Base-by-base conservation (phyloP, 805 yeast species). In the Teunomyces barrocoloradensis region DNA sequence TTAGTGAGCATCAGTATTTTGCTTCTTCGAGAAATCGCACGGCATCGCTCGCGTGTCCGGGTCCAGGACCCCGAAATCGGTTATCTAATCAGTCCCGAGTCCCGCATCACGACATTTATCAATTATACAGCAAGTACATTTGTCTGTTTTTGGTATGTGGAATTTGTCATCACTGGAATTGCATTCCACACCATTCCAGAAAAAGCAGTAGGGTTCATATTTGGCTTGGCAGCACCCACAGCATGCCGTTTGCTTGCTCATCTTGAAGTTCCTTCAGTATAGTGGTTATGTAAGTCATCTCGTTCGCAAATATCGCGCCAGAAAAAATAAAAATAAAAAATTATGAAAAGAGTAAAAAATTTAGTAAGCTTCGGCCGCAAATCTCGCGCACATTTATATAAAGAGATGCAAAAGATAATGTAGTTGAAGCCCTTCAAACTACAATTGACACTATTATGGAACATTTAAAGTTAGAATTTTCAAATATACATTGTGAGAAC, bases 401-500 rank as follows among this genome's bases (percentile, higher is more conserved):
- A 23, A 23, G 20, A 10, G 18, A 33, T 34, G 27, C n/a, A 43
- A 18, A 25, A 34, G 44, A 20, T 39, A 39, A 27, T 15, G n/a
- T 11, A 4, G n/a, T 21, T 10, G n/a, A 4, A 17, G 43, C n/a
- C 27, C 43, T 6, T 6, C 17, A 13, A 13, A n/a, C n/a, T 18
- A 40, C 9, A 15, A 5, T n/a, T n/a, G n/a, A n/a, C 13, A 23
- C 35, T 20, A 27, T 9, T 6, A 64, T 65, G 65, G 61, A 63
- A 36, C 58, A 53, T 42, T 50, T 63, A 38, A 49, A 45, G 18
- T 30, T 60, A 18, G 47, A 46, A 17, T 53, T 81, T 33, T 68
- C 65, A 3, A 82, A 83, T 51, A 68, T 82, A 33, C 87, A 82
- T 57, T 82, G 87, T 56, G 66, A 64, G 2, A 77, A 75, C 33